Conservation (phyloP, 306 rosid genomes). For the Urtica urens region DNA sequence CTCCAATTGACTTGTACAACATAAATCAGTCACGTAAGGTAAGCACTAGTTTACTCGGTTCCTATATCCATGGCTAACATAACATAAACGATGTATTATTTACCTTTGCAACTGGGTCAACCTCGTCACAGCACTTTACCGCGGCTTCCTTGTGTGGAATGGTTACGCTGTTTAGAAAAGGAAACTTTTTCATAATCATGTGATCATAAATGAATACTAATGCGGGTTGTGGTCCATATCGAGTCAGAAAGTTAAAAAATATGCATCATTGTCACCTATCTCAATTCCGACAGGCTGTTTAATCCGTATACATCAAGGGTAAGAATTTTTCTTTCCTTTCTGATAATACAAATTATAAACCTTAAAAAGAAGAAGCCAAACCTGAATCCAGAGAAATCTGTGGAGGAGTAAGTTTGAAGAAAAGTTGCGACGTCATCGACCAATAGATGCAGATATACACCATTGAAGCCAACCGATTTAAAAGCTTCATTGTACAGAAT, state of each 20-base stretch:
- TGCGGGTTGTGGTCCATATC: no score
- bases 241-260: no score
- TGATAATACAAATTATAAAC: background rate
- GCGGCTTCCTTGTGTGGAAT: conserved; percentile 89
- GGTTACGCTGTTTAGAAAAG: conserved; percentile 34
- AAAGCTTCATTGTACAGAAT: conserved; percentile 53
- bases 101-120: conserved; percentile 92
- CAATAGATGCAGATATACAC: conserved; percentile 64
- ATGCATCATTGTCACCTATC: no score
- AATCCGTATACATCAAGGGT: conserved; percentile 3
- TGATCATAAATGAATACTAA: no score
- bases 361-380: conserved; percentile 10
- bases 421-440: conserved; percentile 72
- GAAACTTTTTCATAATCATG: no score
- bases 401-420: conserved; percentile 61
- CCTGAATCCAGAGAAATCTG: conserved; percentile 92
- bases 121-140: conserved; percentile 70
- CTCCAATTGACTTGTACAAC: conserved; percentile 68
- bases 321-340: background rate
- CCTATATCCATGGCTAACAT: no score
- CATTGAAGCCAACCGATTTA: conserved; percentile 64
- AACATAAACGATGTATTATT: conserved; percentile 12
- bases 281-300: no score
- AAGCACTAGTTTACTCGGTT: no score
- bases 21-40: conserved; percentile 10